Conservation (phyloP, 2,329 filamentous ascomycete genomes). For the Neospermospora avenae region DNA sequence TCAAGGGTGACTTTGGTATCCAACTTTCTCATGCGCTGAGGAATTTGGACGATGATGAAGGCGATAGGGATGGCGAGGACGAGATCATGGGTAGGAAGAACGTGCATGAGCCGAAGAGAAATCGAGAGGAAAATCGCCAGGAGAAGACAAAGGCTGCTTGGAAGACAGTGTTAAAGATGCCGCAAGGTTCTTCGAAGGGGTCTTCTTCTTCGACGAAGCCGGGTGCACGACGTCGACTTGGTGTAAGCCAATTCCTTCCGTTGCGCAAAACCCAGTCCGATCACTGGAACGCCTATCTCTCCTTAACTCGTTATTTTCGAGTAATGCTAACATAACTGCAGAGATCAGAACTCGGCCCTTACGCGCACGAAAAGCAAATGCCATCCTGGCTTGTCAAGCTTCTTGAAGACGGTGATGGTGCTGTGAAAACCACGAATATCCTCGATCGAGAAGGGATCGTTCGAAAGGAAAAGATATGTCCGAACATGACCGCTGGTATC, state of each 20-base stretch:
- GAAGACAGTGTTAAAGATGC: slow-evolving; percentile 36
- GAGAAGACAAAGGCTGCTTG: slow-evolving; percentile 29
- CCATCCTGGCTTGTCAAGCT: slow-evolving; percentile 63
- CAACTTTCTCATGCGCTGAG: slow-evolving; percentile 28
- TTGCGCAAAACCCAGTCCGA: not conserved
- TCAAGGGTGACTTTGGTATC: slow-evolving; percentile 23
- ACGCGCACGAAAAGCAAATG: slow-evolving; percentile 73
- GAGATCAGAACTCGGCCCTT: slow-evolving; percentile 64
- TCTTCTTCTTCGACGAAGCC: slow-evolving; percentile 1
- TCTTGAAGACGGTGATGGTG: slow-evolving; percentile 55
- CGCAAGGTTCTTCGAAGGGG: slow-evolving; percentile 17
- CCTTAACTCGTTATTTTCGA: not conserved
- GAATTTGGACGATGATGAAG: slow-evolving; percentile 23
- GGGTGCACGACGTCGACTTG: slow-evolving; percentile 29
- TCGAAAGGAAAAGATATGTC: slow-evolving; percentile 40
- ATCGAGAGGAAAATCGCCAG: slow-evolving; percentile 15
- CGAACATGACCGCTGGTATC: slow-evolving; percentile 50
- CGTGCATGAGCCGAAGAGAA: not conserved
- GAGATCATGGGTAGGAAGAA: not conserved
- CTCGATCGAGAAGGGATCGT: slow-evolving; percentile 43
- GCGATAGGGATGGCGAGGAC: not conserved
- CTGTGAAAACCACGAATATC: slow-evolving; percentile 51
- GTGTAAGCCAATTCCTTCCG: slow-evolving; percentile 31
- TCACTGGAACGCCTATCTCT: not conserved
- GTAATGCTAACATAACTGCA: slow-evolving; percentile 23